Evolutionary conservation across 2,329 filamentous ascomycete species (phyloP), one percentile per base, ranked within the genome.

Genomic region (Chrysoporthe cubensis): DNA sequence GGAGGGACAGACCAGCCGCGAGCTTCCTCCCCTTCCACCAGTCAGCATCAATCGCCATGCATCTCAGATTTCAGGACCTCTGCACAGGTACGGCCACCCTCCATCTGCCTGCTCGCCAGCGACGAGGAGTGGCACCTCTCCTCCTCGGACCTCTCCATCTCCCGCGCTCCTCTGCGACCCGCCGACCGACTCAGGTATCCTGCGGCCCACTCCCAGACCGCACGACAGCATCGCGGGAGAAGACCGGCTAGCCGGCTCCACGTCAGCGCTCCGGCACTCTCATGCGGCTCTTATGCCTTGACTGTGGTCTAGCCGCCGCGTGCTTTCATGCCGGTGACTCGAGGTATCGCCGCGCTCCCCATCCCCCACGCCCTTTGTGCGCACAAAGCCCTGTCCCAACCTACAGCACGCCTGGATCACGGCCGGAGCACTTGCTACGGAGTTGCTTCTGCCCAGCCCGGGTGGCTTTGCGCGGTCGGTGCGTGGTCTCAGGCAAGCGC

Each of bases 1-100:
- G 48, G 26, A 26, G 26, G 26, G 26, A 26, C 26, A 43, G 61
- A 56, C 48, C 37, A 56, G 43, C 63, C 14, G 54, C 21, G 18
- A 34, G 21, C 42, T 46, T 18, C 37, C 37, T 21, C n/a, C 18
- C 54, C 63, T 65, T 58, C 63, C 63, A 58, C 63, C 63, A 65
- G 42, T 65, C 63, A 65, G 52, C 62, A 16, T 46, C 50, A 57
- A 37, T 14, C 50, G 26, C 26, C 26, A 26, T 56, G 50, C 13
- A 54, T 26, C 32, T 5, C 6, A 32, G 26, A 54, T 54, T 54
- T 54, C 50, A 54, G 50, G 50, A 54, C 50, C 50, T 54, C 4
- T 54, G 26, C 50, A n/a, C 50, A 32, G 32, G 4, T 13, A 54
- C 26, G 9, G 48, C 48, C 48, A 21, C n/a, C 9, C 50, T 54